phyloP scores from a whole-genome alignment of 2,329 filamentous ascomycete species.

The Paraconiothyrium brasiliense region DNA sequence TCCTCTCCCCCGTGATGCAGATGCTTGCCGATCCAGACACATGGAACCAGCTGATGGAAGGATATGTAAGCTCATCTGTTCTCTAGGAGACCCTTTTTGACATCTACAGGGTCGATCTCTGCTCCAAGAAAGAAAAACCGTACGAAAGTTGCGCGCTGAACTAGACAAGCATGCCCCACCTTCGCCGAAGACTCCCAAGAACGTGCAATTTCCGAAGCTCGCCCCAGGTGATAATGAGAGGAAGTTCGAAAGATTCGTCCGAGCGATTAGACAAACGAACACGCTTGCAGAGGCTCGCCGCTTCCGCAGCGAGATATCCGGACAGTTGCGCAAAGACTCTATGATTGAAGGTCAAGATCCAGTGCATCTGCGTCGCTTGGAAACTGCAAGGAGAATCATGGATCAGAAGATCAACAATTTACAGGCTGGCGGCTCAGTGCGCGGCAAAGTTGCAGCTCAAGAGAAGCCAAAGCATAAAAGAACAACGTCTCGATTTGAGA shows the following conservation, averaged over 20 bases:
- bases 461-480: constrained; percentile 49
- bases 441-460: constrained; percentile 52
- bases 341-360: constrained; percentile 81
- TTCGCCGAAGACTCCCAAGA: constrained; percentile 71
- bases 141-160: constrained; percentile 88
- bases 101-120: constrained; percentile 73
- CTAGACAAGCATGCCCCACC: constrained; percentile 93
- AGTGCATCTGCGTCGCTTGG: constrained; percentile 85
- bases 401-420: constrained; percentile 90
- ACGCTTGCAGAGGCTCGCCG: constrained; percentile 92
- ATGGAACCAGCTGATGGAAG: constrained; percentile 97
- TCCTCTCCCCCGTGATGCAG: constrained; percentile 82
- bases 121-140: constrained; percentile 94
- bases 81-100: constrained; percentile 23
- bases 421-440: constrained; percentile 69
- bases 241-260: constrained; percentile 93
- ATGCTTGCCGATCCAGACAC: constrained; percentile 90
- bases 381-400: constrained; percentile 88
- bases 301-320: constrained; percentile 90
- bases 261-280: constrained; percentile 85
- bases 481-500: constrained; percentile 73
- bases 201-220: constrained; percentile 81
- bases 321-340: constrained; percentile 87
- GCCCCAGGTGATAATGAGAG: constrained; percentile 84
- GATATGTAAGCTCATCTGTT: constrained; percentile 62